Conservation (phyloP, 202 grass and related monocot species). For the Carex arenaria region DNA sequence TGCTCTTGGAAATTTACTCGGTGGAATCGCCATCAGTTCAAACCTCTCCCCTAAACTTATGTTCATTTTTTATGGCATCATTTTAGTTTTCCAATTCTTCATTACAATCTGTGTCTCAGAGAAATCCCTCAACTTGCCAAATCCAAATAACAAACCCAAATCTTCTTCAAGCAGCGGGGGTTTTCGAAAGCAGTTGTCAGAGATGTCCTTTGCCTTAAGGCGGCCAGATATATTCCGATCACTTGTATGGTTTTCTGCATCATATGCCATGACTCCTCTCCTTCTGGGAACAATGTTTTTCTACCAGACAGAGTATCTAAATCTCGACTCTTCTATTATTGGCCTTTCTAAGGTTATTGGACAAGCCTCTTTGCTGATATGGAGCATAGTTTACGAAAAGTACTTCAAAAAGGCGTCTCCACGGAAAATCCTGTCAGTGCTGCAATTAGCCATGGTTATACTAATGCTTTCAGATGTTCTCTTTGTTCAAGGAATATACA, state of each 20-base stretch:
- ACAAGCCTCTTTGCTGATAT: slow-evolving; percentile 60
- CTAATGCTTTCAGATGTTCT: slow-evolving; percentile 78
- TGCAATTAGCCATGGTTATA: slow-evolving; percentile 56
- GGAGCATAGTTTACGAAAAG: slow-evolving; percentile 87
- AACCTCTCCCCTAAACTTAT: slow-evolving; percentile 59
- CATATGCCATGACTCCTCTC: slow-evolving; percentile 71
- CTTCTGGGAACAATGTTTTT: slow-evolving; percentile 95
- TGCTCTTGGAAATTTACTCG: slow-evolving; percentile 77
- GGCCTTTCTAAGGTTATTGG: slow-evolving; percentile 93
- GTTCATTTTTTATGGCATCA: slow-evolving; percentile 73
- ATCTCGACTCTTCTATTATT: slow-evolving; percentile 75
- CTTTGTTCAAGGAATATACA: slow-evolving; percentile 82
- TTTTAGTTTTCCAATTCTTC: slow-evolving; percentile 69
- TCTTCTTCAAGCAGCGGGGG: slow-evolving; percentile 40
- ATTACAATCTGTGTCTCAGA: slow-evolving; percentile 60
- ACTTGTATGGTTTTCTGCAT: slow-evolving; percentile 75
- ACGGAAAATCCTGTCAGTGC: slow-evolving; percentile 51
- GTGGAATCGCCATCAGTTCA: slow-evolving; percentile 62
- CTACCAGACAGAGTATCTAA: slow-evolving; percentile 85
- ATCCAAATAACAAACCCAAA: slow-evolving; percentile 18
- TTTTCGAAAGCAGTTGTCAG: slow-evolving; percentile 67
- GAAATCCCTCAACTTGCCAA: slow-evolving; percentile 75
- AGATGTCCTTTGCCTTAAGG: slow-evolving; percentile 46
- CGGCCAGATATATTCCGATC: slow-evolving; percentile 63
- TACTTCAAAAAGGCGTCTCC: slow-evolving; percentile 63